phyloP scores from a whole-genome alignment of 1,139 yeast species.

The Nakaseomyces kungkrabaensis region DNA sequence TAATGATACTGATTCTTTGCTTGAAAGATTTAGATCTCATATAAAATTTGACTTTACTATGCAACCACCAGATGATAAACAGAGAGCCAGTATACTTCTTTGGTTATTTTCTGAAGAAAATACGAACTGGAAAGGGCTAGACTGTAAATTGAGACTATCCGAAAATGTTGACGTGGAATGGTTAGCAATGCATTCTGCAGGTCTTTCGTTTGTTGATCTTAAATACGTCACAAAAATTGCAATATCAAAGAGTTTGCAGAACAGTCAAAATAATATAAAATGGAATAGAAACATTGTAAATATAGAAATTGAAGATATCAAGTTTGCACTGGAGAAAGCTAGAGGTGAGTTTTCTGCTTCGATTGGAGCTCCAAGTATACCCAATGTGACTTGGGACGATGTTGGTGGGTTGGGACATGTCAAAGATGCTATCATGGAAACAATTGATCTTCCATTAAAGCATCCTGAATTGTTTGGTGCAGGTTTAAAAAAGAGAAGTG shows the following conservation, averaged over 20 bases:
- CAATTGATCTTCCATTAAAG: conserved; percentile 90
- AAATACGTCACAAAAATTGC: conserved; percentile 62
- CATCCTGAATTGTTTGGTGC: conserved; percentile 82
- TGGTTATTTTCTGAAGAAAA: conserved; percentile 32
- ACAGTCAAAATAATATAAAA: conserved; percentile 14
- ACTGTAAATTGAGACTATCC: conserved; percentile 15
- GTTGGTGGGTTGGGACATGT: conserved; percentile 63
- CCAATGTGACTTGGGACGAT: conserved; percentile 94
- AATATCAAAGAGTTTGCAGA: conserved; percentile 43
- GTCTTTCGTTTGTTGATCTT: conserved; percentile 79
- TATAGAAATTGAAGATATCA: conserved; percentile 57
- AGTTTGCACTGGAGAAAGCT: conserved; percentile 66
- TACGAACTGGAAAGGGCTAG: conserved; percentile 9
- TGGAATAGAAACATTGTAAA: conserved; percentile 21
- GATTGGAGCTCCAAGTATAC: conserved; percentile 94
- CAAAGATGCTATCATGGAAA: conserved; percentile 85
- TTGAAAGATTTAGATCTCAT: conserved; percentile 55
- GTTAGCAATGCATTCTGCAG: conserved; percentile 83
- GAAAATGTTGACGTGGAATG: conserved; percentile 49
- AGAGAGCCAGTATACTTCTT: conserved; percentile 55
- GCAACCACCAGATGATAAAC: conserved; percentile 69
- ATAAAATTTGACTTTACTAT: conserved; percentile 71
- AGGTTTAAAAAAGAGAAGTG: conserved; percentile 89
- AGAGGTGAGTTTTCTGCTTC: conserved; percentile 85
- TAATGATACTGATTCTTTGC: conserved; percentile 60